A percentile compares a stretch with the other conserved stretches of the same genome.
Conservation (phyloP, 2,329 filamentous ascomycete genomes). For the Neonectria magnoliae region DNA sequence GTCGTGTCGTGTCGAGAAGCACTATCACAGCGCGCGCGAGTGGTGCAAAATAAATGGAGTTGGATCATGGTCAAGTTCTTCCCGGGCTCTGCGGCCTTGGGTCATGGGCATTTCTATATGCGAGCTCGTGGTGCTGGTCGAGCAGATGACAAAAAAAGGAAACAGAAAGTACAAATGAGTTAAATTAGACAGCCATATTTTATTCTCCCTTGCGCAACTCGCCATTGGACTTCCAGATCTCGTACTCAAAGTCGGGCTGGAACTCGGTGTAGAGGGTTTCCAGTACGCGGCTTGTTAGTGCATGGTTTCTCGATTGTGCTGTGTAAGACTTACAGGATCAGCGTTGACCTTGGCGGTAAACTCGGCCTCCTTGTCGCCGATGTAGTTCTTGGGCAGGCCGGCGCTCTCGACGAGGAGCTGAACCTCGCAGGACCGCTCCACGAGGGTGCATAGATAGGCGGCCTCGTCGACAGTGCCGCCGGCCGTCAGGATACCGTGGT, state of each 20-base stretch:
- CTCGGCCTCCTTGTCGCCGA: slow-evolving; percentile 52
- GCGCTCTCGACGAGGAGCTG: slow-evolving; percentile 47
- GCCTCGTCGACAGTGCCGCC: slow-evolving; percentile 74
- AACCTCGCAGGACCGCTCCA: slow-evolving; percentile 48
- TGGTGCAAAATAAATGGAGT: not conserved
- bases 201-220: slow-evolving; percentile 31
- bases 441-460: slow-evolving; percentile 64
- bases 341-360: slow-evolving; percentile 50
- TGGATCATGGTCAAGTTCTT: slow-evolving; percentile 5
- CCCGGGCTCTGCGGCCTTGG: not conserved
- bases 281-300: slow-evolving; percentile 16
- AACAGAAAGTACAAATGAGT: not conserved
- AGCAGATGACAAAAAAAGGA: not conserved
- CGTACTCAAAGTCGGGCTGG: slow-evolving; percentile 48
- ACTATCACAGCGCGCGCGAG: no score
- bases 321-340: slow-evolving; percentile 38
- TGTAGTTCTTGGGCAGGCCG: slow-evolving; percentile 37
- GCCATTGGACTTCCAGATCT: slow-evolving; percentile 45
- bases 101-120: slow-evolving; percentile 7
- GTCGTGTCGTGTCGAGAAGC: not conserved
- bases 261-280: slow-evolving; percentile 48
- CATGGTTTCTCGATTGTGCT: no score
- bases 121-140: not conserved
- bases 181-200: not conserved
- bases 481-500: slow-evolving; percentile 72